Percentiles rank a stretch among this genome's conserved stretches.
These are phyloP conservation scores for Clavispora carvajalis DNA, from an alignment of 805 yeast genomes.

Conservation along the genomic window DNA sequence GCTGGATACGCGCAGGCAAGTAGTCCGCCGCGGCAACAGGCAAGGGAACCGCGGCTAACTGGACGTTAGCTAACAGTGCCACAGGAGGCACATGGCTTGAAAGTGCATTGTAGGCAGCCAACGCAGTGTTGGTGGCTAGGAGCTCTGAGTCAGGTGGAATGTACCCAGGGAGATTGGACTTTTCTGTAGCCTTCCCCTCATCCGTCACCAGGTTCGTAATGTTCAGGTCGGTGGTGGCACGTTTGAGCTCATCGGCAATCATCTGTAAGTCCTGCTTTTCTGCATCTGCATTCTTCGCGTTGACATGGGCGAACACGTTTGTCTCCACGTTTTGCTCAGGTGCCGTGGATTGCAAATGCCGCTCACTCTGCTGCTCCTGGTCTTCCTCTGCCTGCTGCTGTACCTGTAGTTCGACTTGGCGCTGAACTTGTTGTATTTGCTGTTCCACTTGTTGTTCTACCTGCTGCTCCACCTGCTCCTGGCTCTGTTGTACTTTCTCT, in stretches of 20 bases:
- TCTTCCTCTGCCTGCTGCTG: background rate
- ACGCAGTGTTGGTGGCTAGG: slow-evolving; percentile 34
- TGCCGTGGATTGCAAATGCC: background rate
- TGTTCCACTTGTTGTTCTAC: background rate
- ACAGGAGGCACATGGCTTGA: slow-evolving; percentile 34
- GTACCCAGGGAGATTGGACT: slow-evolving; percentile 1
- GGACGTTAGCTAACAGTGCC: slow-evolving; percentile 38
- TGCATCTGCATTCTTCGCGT: slow-evolving; percentile 5
- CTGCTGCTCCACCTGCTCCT: background rate
- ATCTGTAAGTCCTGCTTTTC: slow-evolving; percentile 25
- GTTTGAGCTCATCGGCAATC: slow-evolving; percentile 29
- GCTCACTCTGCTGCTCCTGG: background rate
- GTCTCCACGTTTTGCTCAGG: background rate
- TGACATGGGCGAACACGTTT: background rate
- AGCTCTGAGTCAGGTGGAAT: slow-evolving; percentile 41
- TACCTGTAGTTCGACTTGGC: background rate
- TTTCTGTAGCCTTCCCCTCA: background rate
- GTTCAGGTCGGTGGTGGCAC: slow-evolving; percentile 21
- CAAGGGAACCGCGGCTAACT: slow-evolving; percentile 56
- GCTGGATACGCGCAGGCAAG: slow-evolving; percentile 57
- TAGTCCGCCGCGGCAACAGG: slow-evolving; percentile 52
- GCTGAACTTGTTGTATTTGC: background rate
- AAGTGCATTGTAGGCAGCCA: slow-evolving; percentile 39
- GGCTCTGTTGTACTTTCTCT: background rate
- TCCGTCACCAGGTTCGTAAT: slow-evolving; percentile 1